Conservation (phyloP, 305 asterid genomes). For the Plantago coronopus region DNA sequence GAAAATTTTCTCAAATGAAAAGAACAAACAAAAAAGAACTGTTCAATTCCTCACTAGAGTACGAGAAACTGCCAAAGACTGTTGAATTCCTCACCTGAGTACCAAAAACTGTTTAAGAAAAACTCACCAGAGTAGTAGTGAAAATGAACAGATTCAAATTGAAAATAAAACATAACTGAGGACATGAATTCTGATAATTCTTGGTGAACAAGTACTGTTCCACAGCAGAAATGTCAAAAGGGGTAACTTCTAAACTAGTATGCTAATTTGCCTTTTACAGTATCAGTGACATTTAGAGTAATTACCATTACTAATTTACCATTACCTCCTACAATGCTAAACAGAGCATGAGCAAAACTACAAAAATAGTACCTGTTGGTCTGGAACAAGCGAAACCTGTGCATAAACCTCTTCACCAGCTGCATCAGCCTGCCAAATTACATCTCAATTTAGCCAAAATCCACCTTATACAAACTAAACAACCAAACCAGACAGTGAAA, state of each 20-base stretch:
- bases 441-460: constrained; percentile 13
- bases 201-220: too few relatives aligned
- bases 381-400: constrained; percentile 74
- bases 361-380: constrained; percentile 54
- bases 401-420: constrained; percentile 86
- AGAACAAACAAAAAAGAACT: neutral
- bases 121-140: too few relatives aligned
- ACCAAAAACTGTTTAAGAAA: too few relatives aligned
- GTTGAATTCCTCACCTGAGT: too few relatives aligned
- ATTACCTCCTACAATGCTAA: neutral
- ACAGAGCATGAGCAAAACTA: too few relatives aligned
- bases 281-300: too few relatives aligned
- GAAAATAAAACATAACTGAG: too few relatives aligned
- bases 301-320: too few relatives aligned
- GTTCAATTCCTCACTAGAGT: neutral
- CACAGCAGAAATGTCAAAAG: too few relatives aligned
- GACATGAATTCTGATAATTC: too few relatives aligned
- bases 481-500: constrained; percentile 5
- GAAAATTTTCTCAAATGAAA: neutral
- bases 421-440: constrained; percentile 64
- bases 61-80: neutral
- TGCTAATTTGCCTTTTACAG: too few relatives aligned
- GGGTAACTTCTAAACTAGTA: too few relatives aligned
- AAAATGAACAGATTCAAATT: neutral
- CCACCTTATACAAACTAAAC: neutral